Evolutionary conservation across 305 asterid species (phyloP).

Genomic region (Galium porrigens): DNA sequence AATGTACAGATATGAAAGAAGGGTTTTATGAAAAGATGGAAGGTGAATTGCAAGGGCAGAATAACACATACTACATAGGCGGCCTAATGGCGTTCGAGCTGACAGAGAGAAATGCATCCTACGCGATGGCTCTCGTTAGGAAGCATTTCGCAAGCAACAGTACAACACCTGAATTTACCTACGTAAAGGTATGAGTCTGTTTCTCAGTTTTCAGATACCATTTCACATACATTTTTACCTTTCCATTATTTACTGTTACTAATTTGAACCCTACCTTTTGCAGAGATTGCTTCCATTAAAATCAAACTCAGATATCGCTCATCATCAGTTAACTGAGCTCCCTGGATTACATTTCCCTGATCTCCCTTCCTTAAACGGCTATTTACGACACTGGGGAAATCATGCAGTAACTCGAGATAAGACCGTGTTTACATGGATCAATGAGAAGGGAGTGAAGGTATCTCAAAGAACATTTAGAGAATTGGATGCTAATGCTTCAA

Average conservation of each 20-base stretch:
- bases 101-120: slow-evolving; percentile 65
- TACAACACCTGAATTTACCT: slow-evolving; percentile 43
- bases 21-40: slow-evolving; percentile 62
- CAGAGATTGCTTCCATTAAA: slow-evolving; percentile 38
- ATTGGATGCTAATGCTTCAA: slow-evolving; percentile 40
- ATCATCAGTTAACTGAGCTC: slow-evolving; percentile 22
- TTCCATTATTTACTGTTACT: not conserved
- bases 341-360: slow-evolving; percentile 39
- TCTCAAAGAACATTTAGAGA: slow-evolving; percentile 40
- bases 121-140: slow-evolving; percentile 48
- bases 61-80: slow-evolving; percentile 55
- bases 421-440: slow-evolving; percentile 51
- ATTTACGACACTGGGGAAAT: slow-evolving; percentile 51
- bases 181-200: slow-evolving; percentile 38
- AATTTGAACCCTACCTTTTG: slow-evolving; percentile 9
- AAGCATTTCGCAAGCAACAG: slow-evolving; percentile 45
- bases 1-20: slow-evolving; percentile 40
- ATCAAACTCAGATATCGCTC: slow-evolving; percentile 17
- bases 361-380: slow-evolving; percentile 36
- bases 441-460: slow-evolving; percentile 42
- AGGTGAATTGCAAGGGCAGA: slow-evolving; percentile 49
- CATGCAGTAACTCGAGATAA: slow-evolving; percentile 29
- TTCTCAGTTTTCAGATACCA: not conserved
- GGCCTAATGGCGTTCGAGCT: slow-evolving; percentile 84
- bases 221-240: not conserved